These are phyloP conservation scores for Psidium guajava DNA, from an alignment of 345 rosid genomes.

Conservation along the genomic window DNA sequence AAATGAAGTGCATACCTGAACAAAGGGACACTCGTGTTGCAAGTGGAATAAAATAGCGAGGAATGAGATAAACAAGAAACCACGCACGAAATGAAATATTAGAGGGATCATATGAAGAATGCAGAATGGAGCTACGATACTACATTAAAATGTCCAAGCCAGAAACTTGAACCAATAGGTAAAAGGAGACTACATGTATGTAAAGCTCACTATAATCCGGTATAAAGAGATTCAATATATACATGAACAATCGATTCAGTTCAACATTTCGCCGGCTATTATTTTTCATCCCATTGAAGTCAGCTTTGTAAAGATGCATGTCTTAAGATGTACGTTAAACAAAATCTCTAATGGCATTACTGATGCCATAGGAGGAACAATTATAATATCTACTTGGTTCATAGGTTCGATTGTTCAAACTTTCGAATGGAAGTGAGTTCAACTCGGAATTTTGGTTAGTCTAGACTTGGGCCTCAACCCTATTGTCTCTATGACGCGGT, in stretches of 20 bases:
- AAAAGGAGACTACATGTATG: not conserved
- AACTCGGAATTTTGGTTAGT: too few species aligned
- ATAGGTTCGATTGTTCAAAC: too few species aligned
- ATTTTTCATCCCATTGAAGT: not conserved
- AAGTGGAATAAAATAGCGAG: too few species aligned
- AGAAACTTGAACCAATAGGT: not conserved
- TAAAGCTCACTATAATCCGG: not conserved
- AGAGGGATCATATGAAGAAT: not conserved
- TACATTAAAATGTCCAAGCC: not conserved
- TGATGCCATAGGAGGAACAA: not conserved
- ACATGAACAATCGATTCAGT: not conserved
- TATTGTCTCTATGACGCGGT: too few species aligned
- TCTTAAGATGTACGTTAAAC: not conserved
- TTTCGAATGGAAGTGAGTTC: too few species aligned
- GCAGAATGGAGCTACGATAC: not conserved
- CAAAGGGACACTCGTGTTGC: not conserved
- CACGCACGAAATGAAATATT: too few species aligned
- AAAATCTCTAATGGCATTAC: not conserved
- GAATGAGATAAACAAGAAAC: not conserved
- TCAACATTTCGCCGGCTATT: not conserved
- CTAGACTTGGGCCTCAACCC: not conserved
- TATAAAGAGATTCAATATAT: not conserved
- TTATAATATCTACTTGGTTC: not conserved
- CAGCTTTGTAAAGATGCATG: not conserved
- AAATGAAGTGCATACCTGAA: not conserved